Conservation (phyloP, 495 filamentous ascomycete species). For the Articulospora tetracladia region DNA sequence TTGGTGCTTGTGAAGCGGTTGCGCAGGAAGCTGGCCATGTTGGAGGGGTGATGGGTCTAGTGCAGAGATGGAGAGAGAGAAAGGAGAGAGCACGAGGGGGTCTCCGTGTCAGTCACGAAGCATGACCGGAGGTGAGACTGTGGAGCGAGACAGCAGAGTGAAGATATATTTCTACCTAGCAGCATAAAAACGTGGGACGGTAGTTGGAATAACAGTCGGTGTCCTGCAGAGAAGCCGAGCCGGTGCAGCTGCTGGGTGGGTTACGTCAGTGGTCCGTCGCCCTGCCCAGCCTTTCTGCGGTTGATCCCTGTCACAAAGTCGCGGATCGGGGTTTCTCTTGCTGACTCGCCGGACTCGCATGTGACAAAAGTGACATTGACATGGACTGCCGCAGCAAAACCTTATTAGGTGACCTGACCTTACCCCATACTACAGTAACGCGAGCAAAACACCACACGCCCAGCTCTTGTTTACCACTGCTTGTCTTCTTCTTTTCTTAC, state of each 20-base stretch:
- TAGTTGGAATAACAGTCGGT: neutral
- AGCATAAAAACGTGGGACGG: neutral
- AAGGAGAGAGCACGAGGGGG: neutral
- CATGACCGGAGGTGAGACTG: neutral
- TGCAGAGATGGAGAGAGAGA: too few relatives aligned
- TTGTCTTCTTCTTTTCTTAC: neutral
- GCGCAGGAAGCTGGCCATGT: conserved; percentile 42
- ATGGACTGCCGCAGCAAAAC: neutral
- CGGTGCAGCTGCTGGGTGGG: neutral
- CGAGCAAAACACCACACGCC: neutral
- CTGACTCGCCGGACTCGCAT: neutral
- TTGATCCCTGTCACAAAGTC: too few relatives aligned
- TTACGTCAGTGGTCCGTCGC: neutral
- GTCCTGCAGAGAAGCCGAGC: neutral
- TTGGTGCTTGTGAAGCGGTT: conserved; percentile 36
- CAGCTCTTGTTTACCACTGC: neutral
- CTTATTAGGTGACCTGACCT: neutral
- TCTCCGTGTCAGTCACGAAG: too few relatives aligned
- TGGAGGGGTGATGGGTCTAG: neutral
- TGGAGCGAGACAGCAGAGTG: neutral
- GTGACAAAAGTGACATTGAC: too few relatives aligned
- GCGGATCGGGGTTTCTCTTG: too few relatives aligned
- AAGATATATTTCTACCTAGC: neutral
- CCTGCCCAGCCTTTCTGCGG: neutral
- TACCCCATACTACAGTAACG: too few relatives aligned